Percentiles rank a stretch among this genome's conserved stretches.
phyloP scores from a whole-genome alignment of 306 rosid genomes.

The Betula pendula region DNA sequence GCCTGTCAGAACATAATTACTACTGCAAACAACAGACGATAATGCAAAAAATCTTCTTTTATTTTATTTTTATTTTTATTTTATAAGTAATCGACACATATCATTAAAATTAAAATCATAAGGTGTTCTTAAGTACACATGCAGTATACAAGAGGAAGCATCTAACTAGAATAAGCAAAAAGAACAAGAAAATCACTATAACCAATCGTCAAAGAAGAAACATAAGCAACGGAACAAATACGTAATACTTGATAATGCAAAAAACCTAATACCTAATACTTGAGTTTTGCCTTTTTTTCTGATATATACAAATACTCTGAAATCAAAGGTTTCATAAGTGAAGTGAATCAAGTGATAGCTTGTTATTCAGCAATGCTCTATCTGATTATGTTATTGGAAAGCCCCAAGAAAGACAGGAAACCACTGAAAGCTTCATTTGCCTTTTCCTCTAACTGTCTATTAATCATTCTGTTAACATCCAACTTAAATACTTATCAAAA shows the following conservation, averaged over 20 bases:
- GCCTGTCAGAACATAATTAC: neutral
- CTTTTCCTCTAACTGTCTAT: neutral
- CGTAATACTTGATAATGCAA: neutral
- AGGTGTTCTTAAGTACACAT: no score
- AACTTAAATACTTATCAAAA: neutral
- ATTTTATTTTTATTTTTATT: no score
- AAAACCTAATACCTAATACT: conserved; percentile 12
- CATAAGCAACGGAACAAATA: no score
- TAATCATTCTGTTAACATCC: neutral
- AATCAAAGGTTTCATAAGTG: neutral
- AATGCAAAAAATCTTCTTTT: neutral
- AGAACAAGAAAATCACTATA: no score
- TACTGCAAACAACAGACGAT: conserved; percentile 9
- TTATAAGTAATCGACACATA: no score
- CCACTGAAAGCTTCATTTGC: neutral
- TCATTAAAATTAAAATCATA: no score
- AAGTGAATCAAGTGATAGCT: conserved; percentile 12
- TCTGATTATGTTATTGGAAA: neutral
- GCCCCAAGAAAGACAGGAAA: neutral
- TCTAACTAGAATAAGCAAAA: no score
- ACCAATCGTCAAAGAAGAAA: no score
- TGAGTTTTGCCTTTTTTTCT: neutral
- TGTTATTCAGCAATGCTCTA: neutral
- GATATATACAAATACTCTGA: neutral
- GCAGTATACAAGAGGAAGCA: no score